A percentile compares a stretch with the other conserved stretches of the same genome.
phyloP scores from a whole-genome alignment of 2,329 filamentous ascomycete species.

The Juglanconis sp. region DNA sequence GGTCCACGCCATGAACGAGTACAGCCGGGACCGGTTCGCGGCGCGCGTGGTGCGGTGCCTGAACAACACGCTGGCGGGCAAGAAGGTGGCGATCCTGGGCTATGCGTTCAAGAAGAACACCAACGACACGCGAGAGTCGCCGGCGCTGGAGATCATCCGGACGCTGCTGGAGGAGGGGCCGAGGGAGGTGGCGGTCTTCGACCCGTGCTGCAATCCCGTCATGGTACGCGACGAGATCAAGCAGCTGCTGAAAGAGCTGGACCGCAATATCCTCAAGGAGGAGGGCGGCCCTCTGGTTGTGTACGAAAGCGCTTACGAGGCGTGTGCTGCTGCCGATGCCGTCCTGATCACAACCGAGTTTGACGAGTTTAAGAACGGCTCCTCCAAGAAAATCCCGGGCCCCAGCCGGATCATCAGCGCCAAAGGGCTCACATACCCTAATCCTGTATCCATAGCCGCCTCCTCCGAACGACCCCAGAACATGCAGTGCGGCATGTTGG shows the following conservation, averaged over 20 bases:
- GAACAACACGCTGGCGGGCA: constrained; percentile 65
- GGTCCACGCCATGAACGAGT: constrained; percentile 74
- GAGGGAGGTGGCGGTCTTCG: constrained; percentile 63
- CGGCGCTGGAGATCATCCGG: constrained; percentile 65
- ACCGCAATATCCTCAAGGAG: constrained; percentile 25
- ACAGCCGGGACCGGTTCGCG: constrained; percentile 67
- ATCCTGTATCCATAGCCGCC: neutral
- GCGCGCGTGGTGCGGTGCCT: constrained; percentile 63
- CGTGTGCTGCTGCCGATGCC: constrained; percentile 47
- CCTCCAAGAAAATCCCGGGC: neutral
- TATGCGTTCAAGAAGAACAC: constrained; percentile 82
- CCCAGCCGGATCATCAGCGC: neutral
- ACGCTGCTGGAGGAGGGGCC: constrained; percentile 63
- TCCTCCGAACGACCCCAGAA: neutral
- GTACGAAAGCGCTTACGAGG: constrained; percentile 47
- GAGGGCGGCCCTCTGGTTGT: constrained; percentile 44
- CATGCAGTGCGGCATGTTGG: constrained; percentile 32
- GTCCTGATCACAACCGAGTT: constrained; percentile 55
- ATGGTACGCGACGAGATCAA: constrained; percentile 51
- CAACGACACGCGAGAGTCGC: constrained; percentile 68
- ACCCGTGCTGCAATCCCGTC: constrained; percentile 57
- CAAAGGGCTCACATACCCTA: neutral
- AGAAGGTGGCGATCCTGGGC: constrained; percentile 71
- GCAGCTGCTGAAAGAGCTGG: constrained; percentile 34
- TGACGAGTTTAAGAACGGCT: constrained; percentile 43